A percentile compares a stretch with the other conserved stretches of the same genome.
Conservation (phyloP, 495 filamentous ascomycete species). For the Chaetomidium leptoderma region DNA sequence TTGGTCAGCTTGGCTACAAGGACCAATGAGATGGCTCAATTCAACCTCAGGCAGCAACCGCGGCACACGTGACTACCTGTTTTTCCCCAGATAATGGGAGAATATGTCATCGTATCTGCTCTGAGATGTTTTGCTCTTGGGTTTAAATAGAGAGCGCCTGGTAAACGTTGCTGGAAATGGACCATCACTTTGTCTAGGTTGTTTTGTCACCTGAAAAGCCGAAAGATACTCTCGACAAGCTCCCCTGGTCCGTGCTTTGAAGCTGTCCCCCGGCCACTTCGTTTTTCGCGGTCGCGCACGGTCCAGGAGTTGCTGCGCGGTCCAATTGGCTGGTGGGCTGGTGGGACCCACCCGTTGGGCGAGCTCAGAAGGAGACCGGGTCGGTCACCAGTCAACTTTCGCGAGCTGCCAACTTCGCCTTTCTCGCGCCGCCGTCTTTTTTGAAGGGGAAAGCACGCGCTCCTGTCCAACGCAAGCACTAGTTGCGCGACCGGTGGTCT, state of each 20-base stretch:
- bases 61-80: slow-evolving; percentile 16
- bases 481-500: not conserved
- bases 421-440: slow-evolving; percentile 16
- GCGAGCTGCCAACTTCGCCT: slow-evolving; percentile 21
- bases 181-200: not conserved
- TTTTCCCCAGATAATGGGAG: not conserved
- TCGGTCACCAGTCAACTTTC: slow-evolving; percentile 8
- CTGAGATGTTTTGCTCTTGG: no score
- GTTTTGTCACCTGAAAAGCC: no score
- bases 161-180: not conserved
- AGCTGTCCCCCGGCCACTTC: slow-evolving; percentile 14
- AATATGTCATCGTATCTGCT: not conserved
- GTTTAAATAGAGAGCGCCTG: no score
- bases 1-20: slow-evolving; percentile 16
- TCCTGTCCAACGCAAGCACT: slow-evolving; percentile 3
- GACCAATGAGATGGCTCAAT: slow-evolving; percentile 23
- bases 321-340: slow-evolving; percentile 9
- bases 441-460: slow-evolving; percentile 13
- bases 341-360: not conserved
- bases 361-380: slow-evolving; percentile 9
- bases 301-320: not conserved
- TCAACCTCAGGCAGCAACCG: slow-evolving; percentile 17
- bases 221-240: not conserved
- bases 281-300: slow-evolving; percentile 14
- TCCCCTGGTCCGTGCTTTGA: slow-evolving; percentile 5